phyloP scores from a whole-genome alignment of 176 grass and related monocot genomes.

The Oryza punctata region DNA sequence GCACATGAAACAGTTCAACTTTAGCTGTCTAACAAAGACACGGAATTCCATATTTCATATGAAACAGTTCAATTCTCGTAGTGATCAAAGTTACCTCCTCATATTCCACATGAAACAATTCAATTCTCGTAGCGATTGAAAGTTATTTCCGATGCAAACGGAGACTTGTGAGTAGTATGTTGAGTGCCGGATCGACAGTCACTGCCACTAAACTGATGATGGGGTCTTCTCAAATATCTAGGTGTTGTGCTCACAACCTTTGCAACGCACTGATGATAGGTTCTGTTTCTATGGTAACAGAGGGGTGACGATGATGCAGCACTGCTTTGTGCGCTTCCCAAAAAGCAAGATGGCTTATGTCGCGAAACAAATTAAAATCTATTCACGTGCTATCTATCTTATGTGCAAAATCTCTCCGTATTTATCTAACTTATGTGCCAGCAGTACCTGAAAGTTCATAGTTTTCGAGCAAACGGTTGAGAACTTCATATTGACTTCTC shows the following conservation, averaged over 20 bases:
- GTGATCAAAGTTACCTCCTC: too few relatives aligned
- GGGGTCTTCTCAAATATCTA: neutral
- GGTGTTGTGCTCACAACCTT: neutral
- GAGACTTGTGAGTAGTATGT: neutral
- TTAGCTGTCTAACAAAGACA: too few relatives aligned
- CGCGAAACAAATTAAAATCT: neutral
- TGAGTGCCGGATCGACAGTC: neutral
- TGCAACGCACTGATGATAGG: neutral
- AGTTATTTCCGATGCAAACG: neutral
- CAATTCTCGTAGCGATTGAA: neutral
- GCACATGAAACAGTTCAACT: too few relatives aligned
- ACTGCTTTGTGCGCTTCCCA: neutral
- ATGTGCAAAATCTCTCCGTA: too few relatives aligned
- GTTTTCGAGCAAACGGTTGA: neutral
- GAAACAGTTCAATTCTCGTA: too few relatives aligned
- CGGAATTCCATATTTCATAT: too few relatives aligned
- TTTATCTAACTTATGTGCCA: neutral
- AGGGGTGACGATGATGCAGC: neutral
- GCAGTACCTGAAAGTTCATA: neutral
- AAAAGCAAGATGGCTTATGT: neutral
- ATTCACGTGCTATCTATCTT: neutral
- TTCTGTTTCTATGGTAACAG: neutral
- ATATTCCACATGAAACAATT: neutral
- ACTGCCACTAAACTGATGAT: neutral
- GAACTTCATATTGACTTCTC: neutral